These are phyloP conservation scores for Trifolium subterraneum DNA, from an alignment of 306 rosid species.

Conservation along the genomic window DNA sequence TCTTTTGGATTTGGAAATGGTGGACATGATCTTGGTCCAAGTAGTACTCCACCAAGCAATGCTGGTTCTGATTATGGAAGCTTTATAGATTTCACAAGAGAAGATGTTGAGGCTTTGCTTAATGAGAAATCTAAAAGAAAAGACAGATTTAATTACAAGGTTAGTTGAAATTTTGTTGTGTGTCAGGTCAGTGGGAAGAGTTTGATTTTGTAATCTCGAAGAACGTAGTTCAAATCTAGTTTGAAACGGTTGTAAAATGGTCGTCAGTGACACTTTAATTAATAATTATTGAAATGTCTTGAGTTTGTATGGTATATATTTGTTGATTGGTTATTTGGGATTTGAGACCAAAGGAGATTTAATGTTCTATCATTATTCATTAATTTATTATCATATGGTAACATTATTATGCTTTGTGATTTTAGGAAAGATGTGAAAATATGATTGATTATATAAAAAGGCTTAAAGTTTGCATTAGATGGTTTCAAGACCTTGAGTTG, in stretches of 20 bases:
- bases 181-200: not conserved
- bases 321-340: slow-evolving; percentile 2
- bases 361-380: not conserved
- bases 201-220: slow-evolving; percentile 4
- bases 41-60: slow-evolving; percentile 83
- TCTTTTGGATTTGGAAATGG: slow-evolving; percentile 74
- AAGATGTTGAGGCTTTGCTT: slow-evolving; percentile 84
- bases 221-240: not conserved
- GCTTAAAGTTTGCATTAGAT: slow-evolving; percentile 88
- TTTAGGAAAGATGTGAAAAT: slow-evolving; percentile 92
- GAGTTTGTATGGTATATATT: slow-evolving; percentile 2
- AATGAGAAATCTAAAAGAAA: slow-evolving; percentile 83
- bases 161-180: slow-evolving; percentile 44
- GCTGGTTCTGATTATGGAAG: slow-evolving; percentile 86
- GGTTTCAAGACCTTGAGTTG: slow-evolving; percentile 95
- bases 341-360: slow-evolving; percentile 28
- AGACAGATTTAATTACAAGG: slow-evolving; percentile 96
- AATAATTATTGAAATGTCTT: not conserved
- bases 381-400: slow-evolving; percentile 7
- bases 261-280: not conserved
- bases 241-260: not conserved
- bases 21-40: slow-evolving; percentile 72
- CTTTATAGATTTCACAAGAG: slow-evolving; percentile 79
- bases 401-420: slow-evolving; percentile 7
- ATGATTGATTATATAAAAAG: slow-evolving; percentile 88